Base-by-base conservation (phyloP, 129 eudicot species). In the Scalesia atractyloides region DNA sequence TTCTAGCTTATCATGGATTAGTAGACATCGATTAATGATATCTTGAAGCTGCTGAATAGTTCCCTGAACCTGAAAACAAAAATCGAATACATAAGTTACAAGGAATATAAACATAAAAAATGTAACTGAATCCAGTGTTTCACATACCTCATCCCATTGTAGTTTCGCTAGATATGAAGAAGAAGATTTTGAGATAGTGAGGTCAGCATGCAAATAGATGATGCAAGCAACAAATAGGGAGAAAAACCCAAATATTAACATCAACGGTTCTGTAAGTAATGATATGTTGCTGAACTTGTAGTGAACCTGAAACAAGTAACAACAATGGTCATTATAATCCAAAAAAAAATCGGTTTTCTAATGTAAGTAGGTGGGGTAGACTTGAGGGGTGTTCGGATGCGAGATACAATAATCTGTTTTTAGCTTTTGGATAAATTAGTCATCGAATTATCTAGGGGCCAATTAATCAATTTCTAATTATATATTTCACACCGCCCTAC, bases 101-200 rank as follows among this genome's bases (percentile, higher is more conserved):
- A 36, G 70, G 20, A 6, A 41, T 17, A 13, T 47, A 47, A 63
- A 16, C 22, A 17, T 18, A 62, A 13, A 33, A 26, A 26, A 30
- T 50, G 20, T 16, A 64, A 57, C 62, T 33, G 41, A n/a, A 66
- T 53, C n/a, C 15, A 49, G 12, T 7, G 64, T 66, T 39, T 30
- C 5, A 17, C 79, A 8, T 63, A 88, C 99, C 97, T 94, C 97
- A 48, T 94, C 99, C 99, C 96, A 94, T 75, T 94, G 99, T 69
- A 88, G 80, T 82, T 88, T 90, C 13, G 97, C 99, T 34, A 94
- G 37, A 80, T 94, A 94, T 46, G 97, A 90, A 60, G 99, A 69
- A 36, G 99, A 90, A 14, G 93, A 86, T 77, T 94, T 94, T 65
- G 99, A 94, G 86, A 94, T 94, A 22, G 99, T 88, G 64, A 94